phyloP scores from a whole-genome alignment of 495 filamentous ascomycete genomes.

The Trypethelium eluteriae region DNA sequence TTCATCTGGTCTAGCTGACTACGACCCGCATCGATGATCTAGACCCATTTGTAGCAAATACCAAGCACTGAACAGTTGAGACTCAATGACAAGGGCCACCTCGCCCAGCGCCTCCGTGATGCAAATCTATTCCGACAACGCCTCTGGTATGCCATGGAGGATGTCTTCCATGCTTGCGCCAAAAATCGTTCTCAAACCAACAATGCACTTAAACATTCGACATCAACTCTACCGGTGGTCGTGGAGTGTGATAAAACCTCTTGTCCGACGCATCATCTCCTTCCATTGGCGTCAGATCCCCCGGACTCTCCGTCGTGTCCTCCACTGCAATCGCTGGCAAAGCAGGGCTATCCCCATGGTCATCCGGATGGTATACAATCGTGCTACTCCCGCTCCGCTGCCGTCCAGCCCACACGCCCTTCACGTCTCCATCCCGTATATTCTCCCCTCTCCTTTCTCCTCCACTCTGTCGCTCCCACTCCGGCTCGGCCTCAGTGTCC shows the following conservation, averaged over 20 bases:
- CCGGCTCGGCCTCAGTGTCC: not conserved
- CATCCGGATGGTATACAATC: slow-evolving; percentile 66
- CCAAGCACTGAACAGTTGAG: no score
- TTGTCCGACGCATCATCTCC: slow-evolving; percentile 36
- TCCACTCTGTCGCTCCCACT: no score
- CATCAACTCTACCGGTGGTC: slow-evolving; percentile 92
- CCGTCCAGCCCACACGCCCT: slow-evolving; percentile 37
- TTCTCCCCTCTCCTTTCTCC: no score
- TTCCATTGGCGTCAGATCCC: slow-evolving; percentile 39
- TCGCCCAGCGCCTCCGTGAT: not conserved
- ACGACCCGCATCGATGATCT: no score
- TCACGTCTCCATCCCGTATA: slow-evolving; percentile 18
- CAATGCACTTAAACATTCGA: not conserved
- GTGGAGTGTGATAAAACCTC: slow-evolving; percentile 61
- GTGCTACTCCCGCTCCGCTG: slow-evolving; percentile 56
- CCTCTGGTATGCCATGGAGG: not conserved
- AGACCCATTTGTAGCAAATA: no score
- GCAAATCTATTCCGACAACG: not conserved
- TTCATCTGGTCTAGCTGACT: no score
- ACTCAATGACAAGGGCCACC: not conserved
- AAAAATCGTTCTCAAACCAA: slow-evolving; percentile 23
- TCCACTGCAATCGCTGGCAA: slow-evolving; percentile 87
- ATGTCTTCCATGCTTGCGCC: not conserved
- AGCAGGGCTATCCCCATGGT: slow-evolving; percentile 66
- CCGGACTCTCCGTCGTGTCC: slow-evolving; percentile 63